Evolutionary conservation across 352 stramenopile species (phyloP).

Genomic region (Phytopythium sindhum): DNA sequence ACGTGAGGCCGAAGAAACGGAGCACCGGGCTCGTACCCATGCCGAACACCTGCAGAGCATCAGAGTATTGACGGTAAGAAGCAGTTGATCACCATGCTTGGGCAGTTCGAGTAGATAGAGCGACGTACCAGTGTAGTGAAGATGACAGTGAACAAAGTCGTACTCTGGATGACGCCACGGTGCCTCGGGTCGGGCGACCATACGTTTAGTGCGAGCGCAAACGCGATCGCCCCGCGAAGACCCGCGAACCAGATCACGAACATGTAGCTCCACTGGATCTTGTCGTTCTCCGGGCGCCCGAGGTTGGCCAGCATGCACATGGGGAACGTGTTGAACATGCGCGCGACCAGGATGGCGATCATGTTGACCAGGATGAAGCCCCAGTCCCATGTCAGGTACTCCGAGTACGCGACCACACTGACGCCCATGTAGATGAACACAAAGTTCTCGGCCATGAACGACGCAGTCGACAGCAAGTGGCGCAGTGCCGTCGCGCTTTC

Average conservation of each 20-base stretch:
- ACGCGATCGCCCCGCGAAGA: constrained; percentile 91
- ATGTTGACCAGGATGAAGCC: constrained; percentile 76
- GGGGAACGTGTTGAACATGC: constrained; percentile 75
- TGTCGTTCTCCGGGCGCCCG: constrained; percentile 46
- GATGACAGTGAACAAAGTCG: constrained; percentile 80
- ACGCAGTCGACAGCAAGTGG: constrained; percentile 72
- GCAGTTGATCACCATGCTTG: background rate
- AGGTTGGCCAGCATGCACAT: constrained; percentile 76
- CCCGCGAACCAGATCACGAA: constrained; percentile 92
- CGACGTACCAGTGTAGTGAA: constrained; percentile 65
- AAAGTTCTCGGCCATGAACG: constrained; percentile 87
- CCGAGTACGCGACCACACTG: constrained; percentile 76
- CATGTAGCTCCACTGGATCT: constrained; percentile 78
- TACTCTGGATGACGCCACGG: constrained; percentile 70
- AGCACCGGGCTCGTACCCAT: constrained; percentile 71
- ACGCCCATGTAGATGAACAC: constrained; percentile 87
- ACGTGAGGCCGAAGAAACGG: constrained; percentile 49
- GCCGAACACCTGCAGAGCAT: constrained; percentile 50
- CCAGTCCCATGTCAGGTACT: constrained; percentile 84
- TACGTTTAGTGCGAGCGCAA: constrained; percentile 80
- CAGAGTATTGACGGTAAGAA: background rate
- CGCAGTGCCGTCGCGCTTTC: constrained; percentile 73
- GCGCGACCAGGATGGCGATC: constrained; percentile 55
- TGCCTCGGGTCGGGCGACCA: constrained; percentile 46
- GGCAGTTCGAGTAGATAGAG: background rate